Conservation (phyloP, 164 flowering plant genomes). For the Berberis vulgaris region DNA sequence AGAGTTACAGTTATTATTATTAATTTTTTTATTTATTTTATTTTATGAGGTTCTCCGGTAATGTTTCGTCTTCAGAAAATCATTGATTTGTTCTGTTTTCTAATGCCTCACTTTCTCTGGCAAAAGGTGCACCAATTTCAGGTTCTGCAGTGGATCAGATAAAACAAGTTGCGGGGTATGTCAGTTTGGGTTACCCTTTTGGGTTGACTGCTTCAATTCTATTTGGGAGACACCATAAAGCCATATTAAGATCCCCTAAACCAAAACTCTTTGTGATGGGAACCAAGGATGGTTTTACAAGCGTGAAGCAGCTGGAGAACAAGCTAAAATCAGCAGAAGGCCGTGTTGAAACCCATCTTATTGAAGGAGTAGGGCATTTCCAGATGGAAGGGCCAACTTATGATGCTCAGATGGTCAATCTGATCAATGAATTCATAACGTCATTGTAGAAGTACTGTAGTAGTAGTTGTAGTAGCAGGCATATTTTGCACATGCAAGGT, state of each 20-base stretch:
- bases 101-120: constrained; percentile 1
- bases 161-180: constrained; percentile 74
- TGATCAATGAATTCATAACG: constrained; percentile 45
- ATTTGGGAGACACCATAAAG: constrained; percentile 84
- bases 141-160: constrained; percentile 87
- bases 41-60: too few relatives aligned
- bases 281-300: constrained; percentile 85
- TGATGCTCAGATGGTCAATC: constrained; percentile 71
- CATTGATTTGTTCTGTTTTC: neutral
- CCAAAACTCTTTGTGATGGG: constrained; percentile 95
- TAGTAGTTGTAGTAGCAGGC: neutral
- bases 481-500: neutral
- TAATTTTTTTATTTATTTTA: too few relatives aligned
- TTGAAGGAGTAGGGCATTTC: constrained; percentile 81
- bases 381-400: constrained; percentile 88
- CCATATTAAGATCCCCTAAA: constrained; percentile 60
- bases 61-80: too few relatives aligned
- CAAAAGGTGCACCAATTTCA: constrained; percentile 85
- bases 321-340: constrained; percentile 79
- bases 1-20: too few relatives aligned
- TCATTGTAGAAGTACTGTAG: constrained; percentile 30
- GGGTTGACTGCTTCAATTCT: constrained; percentile 80
- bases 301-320: constrained; percentile 69
- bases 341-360: constrained; percentile 59
- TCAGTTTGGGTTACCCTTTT: constrained; percentile 85